phyloP scores from a whole-genome alignment of 202 grass and related monocot species.

The Dendrocalamus latiflorus region DNA sequence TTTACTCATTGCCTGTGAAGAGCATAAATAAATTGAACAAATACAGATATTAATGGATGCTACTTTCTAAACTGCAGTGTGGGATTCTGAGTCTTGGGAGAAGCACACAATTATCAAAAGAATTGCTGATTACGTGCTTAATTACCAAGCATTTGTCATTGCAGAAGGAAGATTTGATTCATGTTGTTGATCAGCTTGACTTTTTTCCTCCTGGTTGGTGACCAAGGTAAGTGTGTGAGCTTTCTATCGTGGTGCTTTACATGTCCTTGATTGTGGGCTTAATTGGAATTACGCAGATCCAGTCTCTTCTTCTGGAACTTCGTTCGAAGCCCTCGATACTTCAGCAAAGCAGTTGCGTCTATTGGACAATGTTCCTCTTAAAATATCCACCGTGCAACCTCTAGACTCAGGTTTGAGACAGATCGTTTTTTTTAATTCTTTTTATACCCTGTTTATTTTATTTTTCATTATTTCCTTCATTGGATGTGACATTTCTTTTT shows the following conservation, averaged over 20 bases:
- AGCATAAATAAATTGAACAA: background rate
- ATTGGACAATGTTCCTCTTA: conserved; percentile 83
- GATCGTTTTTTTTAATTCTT: too few relatives aligned
- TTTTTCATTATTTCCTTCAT: too few relatives aligned
- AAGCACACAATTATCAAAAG: conserved; percentile 19
- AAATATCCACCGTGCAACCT: too few relatives aligned
- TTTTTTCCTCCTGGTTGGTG: conserved; percentile 70
- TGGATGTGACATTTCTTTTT: too few relatives aligned
- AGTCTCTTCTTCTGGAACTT: conserved; percentile 54
- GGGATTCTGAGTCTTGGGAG: conserved; percentile 66
- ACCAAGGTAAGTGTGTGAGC: conserved; percentile 50
- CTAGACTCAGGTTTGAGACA: too few relatives aligned
- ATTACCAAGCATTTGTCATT: conserved; percentile 65
- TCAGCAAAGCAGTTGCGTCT: conserved; percentile 62
- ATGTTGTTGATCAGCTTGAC: conserved; percentile 89
- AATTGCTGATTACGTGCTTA: conserved; percentile 58
- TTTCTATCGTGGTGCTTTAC: conserved; percentile 21
- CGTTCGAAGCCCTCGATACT: conserved; percentile 69
- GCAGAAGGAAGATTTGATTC: conserved; percentile 52
- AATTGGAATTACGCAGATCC: conserved; percentile 55
- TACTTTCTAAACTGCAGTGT: conserved; percentile 53
- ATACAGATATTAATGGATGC: conserved; percentile 6
- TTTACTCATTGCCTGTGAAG: conserved; percentile 13
- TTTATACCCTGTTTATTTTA: too few relatives aligned
- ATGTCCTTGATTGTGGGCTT: conserved; percentile 6